Conservation (phyloP, 352 stramenopile genomes). For the Phytopythium delawarense region DNA sequence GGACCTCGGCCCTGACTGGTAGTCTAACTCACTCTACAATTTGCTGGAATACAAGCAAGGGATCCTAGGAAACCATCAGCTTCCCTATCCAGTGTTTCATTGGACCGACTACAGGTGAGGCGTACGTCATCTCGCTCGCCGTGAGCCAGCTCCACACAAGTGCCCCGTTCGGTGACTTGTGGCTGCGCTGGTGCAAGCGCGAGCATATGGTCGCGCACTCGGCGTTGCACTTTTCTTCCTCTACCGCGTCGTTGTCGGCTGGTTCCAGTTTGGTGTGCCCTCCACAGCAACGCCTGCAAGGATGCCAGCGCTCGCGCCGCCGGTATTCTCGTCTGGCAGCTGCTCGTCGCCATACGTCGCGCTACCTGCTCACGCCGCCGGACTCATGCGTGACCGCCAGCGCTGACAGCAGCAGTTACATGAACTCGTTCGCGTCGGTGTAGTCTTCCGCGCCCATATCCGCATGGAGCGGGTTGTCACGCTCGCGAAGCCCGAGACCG, state of each 20-base stretch:
- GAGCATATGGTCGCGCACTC: slow-evolving; percentile 72
- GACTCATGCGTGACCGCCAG: neutral
- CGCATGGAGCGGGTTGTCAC: neutral
- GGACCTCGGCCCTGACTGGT: too few species aligned
- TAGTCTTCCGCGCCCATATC: neutral
- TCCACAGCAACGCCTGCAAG: slow-evolving; percentile 32
- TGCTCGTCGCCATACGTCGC: slow-evolving; percentile 69
- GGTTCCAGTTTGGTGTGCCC: slow-evolving; percentile 61
- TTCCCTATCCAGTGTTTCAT: too few species aligned
- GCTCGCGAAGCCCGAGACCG: neutral
- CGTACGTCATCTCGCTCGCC: slow-evolving; percentile 42
- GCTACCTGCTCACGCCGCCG: slow-evolving; percentile 60
- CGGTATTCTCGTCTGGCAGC: slow-evolving; percentile 54
- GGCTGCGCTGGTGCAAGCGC: slow-evolving; percentile 56
- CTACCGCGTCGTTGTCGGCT: slow-evolving; percentile 49
- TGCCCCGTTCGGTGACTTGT: slow-evolving; percentile 66
- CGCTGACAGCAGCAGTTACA: slow-evolving; percentile 4
- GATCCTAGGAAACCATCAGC: too few species aligned
- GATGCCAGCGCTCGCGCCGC: slow-evolving; percentile 44
- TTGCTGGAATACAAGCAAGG: too few species aligned
- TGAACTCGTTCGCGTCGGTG: slow-evolving; percentile 7
- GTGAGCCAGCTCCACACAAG: slow-evolving; percentile 38
- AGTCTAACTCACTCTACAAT: too few species aligned
- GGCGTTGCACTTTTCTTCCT: slow-evolving; percentile 72
- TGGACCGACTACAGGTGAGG: neutral